Evolutionary conservation across 129 eudicot species (phyloP).

Genomic region (Lonicera japonica): DNA sequence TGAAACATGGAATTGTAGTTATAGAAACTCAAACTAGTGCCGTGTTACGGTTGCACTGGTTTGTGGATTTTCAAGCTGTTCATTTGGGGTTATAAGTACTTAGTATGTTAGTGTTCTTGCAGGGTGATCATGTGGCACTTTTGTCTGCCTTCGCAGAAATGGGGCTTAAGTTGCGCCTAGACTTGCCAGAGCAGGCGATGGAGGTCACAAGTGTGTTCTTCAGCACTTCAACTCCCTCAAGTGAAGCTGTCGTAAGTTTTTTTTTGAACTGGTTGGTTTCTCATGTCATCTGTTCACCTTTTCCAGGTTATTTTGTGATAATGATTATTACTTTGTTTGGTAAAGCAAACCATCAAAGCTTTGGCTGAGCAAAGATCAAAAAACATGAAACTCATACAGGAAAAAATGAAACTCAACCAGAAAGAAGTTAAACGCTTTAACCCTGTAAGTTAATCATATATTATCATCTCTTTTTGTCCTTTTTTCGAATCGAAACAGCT

Average conservation of each 20-base stretch:
- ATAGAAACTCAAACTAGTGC: too few relatives aligned
- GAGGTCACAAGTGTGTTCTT: slow-evolving; percentile 79
- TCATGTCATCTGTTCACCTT: background rate
- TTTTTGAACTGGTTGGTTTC: background rate
- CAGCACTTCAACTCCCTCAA: slow-evolving; percentile 76
- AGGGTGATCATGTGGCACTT: slow-evolving; percentile 99
- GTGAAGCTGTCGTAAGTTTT: slow-evolving; percentile 69
- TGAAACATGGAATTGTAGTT: background rate
- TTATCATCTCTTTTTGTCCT: background rate
- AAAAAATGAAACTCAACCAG: slow-evolving; percentile 76
- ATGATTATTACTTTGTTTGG: slow-evolving; percentile 16
- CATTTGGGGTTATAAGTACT: background rate
- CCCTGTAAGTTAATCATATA: slow-evolving; percentile 56
- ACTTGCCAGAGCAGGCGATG: slow-evolving; percentile 97
- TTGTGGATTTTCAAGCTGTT: background rate
- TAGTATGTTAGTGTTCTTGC: slow-evolving; percentile 16
- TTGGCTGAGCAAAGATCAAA: slow-evolving; percentile 63
- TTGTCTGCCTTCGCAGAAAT: slow-evolving; percentile 92
- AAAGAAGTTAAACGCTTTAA: slow-evolving; percentile 85
- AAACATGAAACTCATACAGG: slow-evolving; percentile 61
- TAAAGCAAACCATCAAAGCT: slow-evolving; percentile 63
- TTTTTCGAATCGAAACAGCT: slow-evolving; percentile 13
- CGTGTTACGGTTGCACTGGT: background rate
- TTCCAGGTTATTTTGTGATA: slow-evolving; percentile 1
- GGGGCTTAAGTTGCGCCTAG: slow-evolving; percentile 91